A percentile compares a stretch with the other conserved stretches of the same genome.
These are phyloP conservation scores for Caloboletus firmus DNA, from an alignment of 1,284 basidiomycete genomes.

Conservation along the genomic window DNA sequence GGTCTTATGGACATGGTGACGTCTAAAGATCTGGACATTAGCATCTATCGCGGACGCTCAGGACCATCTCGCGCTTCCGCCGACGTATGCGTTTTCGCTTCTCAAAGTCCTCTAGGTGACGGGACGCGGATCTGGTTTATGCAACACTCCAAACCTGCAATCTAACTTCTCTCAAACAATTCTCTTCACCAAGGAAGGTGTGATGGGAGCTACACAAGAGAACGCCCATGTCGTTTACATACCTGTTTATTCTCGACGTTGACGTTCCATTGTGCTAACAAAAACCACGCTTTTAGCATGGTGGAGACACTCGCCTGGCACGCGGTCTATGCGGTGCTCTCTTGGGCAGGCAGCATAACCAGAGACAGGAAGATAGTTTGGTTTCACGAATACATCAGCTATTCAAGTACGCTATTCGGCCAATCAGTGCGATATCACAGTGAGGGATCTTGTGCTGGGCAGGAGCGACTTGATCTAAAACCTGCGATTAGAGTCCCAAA, in stretches of 20 bases:
- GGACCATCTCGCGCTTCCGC: constrained; percentile 78
- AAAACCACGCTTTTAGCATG: constrained; percentile 38
- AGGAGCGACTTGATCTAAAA: constrained; percentile 7
- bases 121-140: constrained; percentile 67
- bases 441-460: constrained; percentile 29
- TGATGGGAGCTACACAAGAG: constrained; percentile 84
- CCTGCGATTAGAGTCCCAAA: constrained; percentile 47
- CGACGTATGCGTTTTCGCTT: constrained; percentile 47
- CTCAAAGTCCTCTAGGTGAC: constrained; percentile 47
- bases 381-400: constrained; percentile 59
- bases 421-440: constrained; percentile 64
- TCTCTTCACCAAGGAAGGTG: constrained; percentile 65
- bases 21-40: constrained; percentile 17
- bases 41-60: constrained; percentile 57
- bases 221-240: constrained; percentile 37
- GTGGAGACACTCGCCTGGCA: constrained; percentile 63
- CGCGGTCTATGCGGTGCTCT: constrained; percentile 79
- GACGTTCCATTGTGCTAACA: constrained; percentile 17
- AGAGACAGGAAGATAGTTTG: constrained; percentile 38
- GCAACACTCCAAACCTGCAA: constrained; percentile 85
- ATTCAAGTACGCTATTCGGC: constrained; percentile 79
- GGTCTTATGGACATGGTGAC: constrained; percentile 15
- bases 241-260: constrained; percentile 9
- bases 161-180: constrained; percentile 67
- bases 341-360: constrained; percentile 66